phyloP scores from a whole-genome alignment of 805 yeast genomes.

The Sugiyamaella lignohabitans region DNA sequence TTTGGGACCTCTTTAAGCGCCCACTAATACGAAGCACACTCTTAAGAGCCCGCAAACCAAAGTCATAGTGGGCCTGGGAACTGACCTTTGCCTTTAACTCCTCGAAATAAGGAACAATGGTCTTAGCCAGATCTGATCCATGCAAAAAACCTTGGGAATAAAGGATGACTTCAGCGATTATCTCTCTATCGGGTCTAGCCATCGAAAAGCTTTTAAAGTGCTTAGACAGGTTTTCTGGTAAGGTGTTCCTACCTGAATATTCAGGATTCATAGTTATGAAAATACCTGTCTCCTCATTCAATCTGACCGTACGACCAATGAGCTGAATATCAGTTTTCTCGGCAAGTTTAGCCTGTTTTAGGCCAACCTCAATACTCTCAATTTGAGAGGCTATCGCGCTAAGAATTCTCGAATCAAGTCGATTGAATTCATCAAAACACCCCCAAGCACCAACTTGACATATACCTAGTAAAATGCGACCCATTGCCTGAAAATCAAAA shows the following conservation, averaged over 20 bases:
- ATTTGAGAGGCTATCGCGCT: slow-evolving; percentile 83
- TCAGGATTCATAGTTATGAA: slow-evolving; percentile 90
- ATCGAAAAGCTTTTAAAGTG: slow-evolving; percentile 72
- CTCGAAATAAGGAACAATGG: slow-evolving; percentile 50
- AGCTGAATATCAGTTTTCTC: slow-evolving; percentile 20
- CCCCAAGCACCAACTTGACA: slow-evolving; percentile 89
- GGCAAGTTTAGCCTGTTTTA: slow-evolving; percentile 24
- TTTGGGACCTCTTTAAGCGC: slow-evolving; percentile 29
- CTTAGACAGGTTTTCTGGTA: slow-evolving; percentile 82
- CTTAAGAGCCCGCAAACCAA: slow-evolving; percentile 80
- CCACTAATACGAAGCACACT: slow-evolving; percentile 58
- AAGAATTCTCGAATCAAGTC: slow-evolving; percentile 61
- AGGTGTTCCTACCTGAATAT: slow-evolving; percentile 71
- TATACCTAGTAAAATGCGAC: slow-evolving; percentile 69
- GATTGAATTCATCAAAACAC: slow-evolving; percentile 91
- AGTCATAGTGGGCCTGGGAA: slow-evolving; percentile 73
- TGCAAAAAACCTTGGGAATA: slow-evolving; percentile 61
- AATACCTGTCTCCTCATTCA: slow-evolving; percentile 43
- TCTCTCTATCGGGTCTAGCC: slow-evolving; percentile 59
- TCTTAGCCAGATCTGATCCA: slow-evolving; percentile 40
- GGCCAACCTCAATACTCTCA: slow-evolving; percentile 58
- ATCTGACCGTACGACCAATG: slow-evolving; percentile 19
- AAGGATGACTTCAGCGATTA: slow-evolving; percentile 67
- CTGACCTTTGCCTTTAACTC: slow-evolving; percentile 40
- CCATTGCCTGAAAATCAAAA: slow-evolving; percentile 73